phyloP scores from a whole-genome alignment of 345 rosid species.

The Eucalyptus paniculata region DNA sequence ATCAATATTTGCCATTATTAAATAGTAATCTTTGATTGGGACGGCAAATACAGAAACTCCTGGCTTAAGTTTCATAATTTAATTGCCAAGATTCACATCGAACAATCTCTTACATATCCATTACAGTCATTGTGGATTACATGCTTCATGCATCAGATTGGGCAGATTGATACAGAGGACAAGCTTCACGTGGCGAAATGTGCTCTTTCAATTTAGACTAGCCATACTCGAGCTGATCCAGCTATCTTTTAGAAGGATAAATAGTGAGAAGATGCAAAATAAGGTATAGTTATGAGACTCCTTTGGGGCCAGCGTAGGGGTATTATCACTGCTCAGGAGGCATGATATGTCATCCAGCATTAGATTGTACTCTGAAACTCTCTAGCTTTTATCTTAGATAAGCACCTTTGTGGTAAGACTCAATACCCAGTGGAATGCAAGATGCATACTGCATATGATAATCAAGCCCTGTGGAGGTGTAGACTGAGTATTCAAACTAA shows the following conservation, averaged over 20 bases:
- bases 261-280: neutral
- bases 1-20: neutral
- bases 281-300: neutral
- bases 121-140: neutral
- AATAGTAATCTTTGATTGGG: neutral
- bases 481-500: neutral
- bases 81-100: neutral
- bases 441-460: neutral
- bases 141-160: neutral
- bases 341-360: neutral
- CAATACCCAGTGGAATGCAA: neutral
- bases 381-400: neutral
- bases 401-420: neutral
- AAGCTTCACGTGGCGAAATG: neutral
- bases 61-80: neutral
- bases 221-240: neutral
- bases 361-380: neutral
- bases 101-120: neutral
- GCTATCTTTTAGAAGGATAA: neutral
- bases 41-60: neutral
- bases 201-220: neutral
- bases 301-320: neutral
- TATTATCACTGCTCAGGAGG: neutral
- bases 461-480: neutral
- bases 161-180: neutral